phyloP scores from a whole-genome alignment of 2,329 filamentous ascomycete genomes.

The Onygena corvina region DNA sequence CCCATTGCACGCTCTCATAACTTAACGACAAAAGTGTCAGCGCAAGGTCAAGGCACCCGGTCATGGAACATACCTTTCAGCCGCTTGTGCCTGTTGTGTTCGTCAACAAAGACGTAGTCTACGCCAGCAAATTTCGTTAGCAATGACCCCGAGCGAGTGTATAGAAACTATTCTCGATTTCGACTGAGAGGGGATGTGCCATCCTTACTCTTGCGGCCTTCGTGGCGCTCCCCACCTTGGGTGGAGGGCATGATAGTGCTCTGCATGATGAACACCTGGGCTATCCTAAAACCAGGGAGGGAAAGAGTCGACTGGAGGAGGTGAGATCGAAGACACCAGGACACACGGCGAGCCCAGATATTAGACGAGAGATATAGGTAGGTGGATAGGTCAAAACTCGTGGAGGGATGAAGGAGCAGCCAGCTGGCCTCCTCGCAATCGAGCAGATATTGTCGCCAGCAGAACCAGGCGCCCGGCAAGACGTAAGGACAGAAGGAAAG shows the following conservation, averaged over 20 bases:
- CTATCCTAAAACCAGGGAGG: too few species aligned
- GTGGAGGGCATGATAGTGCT: not conserved
- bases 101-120: constrained; percentile 99
- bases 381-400: too few species aligned
- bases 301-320: too few species aligned
- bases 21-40: constrained; percentile 36
- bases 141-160: not conserved
- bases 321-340: too few species aligned
- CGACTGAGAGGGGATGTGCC: not conserved
- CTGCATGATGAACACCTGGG: constrained; percentile 1
- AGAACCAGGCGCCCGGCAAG: too few species aligned
- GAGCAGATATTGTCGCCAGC: too few species aligned
- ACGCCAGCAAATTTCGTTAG: constrained; percentile 8
- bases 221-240: constrained; percentile 45
- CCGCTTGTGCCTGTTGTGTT: constrained; percentile 95
- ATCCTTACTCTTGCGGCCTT: constrained; percentile 71
- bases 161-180: too few species aligned
- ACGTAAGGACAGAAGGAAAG: too few species aligned
- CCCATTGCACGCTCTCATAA: constrained; percentile 95
- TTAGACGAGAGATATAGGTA: too few species aligned
- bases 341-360: too few species aligned
- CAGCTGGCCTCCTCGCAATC: too few species aligned
- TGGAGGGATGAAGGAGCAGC: too few species aligned
- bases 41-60: not conserved
- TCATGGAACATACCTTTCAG: constrained; percentile 60